Base-by-base conservation (phyloP, 306 rosid genomes). In the Abrus precatorius region DNA sequence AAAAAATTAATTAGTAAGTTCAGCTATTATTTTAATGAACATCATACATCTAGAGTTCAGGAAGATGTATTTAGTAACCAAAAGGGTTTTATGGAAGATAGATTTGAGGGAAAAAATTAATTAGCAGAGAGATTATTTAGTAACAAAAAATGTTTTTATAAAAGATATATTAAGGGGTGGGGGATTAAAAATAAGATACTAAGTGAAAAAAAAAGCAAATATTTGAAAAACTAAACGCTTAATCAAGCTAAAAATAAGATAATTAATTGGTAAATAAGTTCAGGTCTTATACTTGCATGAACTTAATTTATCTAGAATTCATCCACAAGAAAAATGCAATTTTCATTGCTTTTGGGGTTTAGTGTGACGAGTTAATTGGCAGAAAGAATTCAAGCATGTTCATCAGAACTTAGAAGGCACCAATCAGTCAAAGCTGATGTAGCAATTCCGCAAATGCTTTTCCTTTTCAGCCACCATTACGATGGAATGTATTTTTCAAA, bases 371-470 rank as follows among this genome's bases (percentile, higher is more conserved):
- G 44, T 27, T 61, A 56, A 20, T 20, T 20, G 34, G 49, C 65
- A 33, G 11, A 72, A 48, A 54, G 28, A 72, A 72, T 40, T 38
- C 47, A 36, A 72, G 14, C 27, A 38, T 38, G 5, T 27, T 40
- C 20, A 55, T 27, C 12, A 9, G 8, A 12, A 54, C 41, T 73
- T 40, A 2, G 3, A 29, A 41, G 43, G 44, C 14, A 43, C 43
- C 7, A 11, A 73, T 41, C 11, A 13, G 6, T 72, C 52, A 72
- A 54, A 72, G 49, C 9, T 9, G 36, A 14, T 13, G 77, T 36
- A 52, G 12, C 56, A 38, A 50, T 50, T 63, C 29, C 36, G 29
- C 11, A 72, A 4, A 52, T 40, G 78, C n/a, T 60, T 52, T 63
- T 72, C 60, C 62, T 63, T 52, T 4, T 29, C 67, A 47, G 54